Percentiles rank a stretch among this genome's conserved stretches.
Conservation (phyloP, 805 yeast genomes). For the Cyberlindnera subsufficiens region DNA sequence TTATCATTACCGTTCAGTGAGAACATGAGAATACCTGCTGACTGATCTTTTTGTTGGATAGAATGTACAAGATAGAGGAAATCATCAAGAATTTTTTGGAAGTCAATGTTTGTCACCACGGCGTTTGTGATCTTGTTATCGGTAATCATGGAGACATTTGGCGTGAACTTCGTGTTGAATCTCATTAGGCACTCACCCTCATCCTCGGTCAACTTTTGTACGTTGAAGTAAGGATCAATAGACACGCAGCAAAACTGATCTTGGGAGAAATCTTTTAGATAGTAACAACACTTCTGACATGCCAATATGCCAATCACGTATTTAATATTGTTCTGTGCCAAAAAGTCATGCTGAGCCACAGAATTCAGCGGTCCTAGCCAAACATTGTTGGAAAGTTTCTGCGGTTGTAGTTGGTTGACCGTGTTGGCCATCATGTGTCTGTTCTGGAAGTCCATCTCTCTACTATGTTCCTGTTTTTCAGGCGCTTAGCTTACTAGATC, state of each 20-base stretch:
- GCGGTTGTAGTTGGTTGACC: slow-evolving; percentile 30
- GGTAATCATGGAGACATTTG: slow-evolving; percentile 14
- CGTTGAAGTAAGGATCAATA: slow-evolving; percentile 29
- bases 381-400: slow-evolving; percentile 32
- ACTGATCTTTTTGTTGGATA: slow-evolving; percentile 19
- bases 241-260: slow-evolving; percentile 25
- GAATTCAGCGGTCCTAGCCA: slow-evolving; percentile 44
- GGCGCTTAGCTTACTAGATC: background rate
- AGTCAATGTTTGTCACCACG: slow-evolving; percentile 19
- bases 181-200: slow-evolving; percentile 21
- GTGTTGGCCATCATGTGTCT: slow-evolving; percentile 22
- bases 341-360: slow-evolving; percentile 31
- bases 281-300: slow-evolving; percentile 26
- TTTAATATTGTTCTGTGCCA: slow-evolving; percentile 33
- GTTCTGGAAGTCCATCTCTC: slow-evolving; percentile 20
- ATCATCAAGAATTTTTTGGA: slow-evolving; percentile 20
- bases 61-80: slow-evolving; percentile 14
- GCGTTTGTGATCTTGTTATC: slow-evolving; percentile 19
- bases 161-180: slow-evolving; percentile 24
- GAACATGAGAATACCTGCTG: slow-evolving; percentile 21
- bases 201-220: slow-evolving; percentile 23
- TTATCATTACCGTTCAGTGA: slow-evolving; percentile 26
- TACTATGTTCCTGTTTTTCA: background rate
- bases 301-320: slow-evolving; percentile 32
- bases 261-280: slow-evolving; percentile 22